phyloP scores from a whole-genome alignment of 228 moss, liverwort and hornwort genomes.

The Sphagnum fallax region DNA sequence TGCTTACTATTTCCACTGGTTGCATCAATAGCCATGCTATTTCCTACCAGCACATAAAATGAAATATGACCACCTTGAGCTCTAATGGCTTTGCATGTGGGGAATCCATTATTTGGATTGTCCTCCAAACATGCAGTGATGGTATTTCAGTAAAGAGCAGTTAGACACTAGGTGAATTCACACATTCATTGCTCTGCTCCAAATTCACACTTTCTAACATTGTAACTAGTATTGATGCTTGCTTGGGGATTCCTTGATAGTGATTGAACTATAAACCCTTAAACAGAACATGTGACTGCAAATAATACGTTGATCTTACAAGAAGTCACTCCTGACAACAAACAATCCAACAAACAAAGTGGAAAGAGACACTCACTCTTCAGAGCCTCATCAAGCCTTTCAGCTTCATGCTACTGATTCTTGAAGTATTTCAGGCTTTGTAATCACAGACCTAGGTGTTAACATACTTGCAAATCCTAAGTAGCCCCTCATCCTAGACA shows the following conservation, averaged over 20 bases:
- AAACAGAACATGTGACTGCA: too few relatives aligned
- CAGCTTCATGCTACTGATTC: conserved; percentile 90
- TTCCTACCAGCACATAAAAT: conserved; percentile 79
- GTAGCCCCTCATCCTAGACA: too few relatives aligned
- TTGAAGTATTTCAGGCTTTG: conserved; percentile 99
- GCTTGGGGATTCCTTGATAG: too few relatives aligned
- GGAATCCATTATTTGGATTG: conserved; percentile 62
- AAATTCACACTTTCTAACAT: too few relatives aligned
- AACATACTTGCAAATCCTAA: too few relatives aligned
- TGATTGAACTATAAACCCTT: too few relatives aligned
- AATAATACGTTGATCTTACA: too few relatives aligned
- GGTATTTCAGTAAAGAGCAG: background rate
- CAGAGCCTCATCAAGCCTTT: conserved; percentile 72
- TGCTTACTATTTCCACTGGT: conserved; percentile 93
- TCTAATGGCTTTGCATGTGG: conserved; percentile 73
- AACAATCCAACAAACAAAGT: background rate
- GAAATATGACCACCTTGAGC: conserved; percentile 72
- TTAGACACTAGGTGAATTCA: background rate
- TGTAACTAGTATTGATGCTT: too few relatives aligned
- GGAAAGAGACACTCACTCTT: conserved; percentile 43
- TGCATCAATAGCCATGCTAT: conserved; percentile 91
- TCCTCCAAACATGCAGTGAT: conserved; percentile 36
- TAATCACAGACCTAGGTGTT: conserved; percentile 9
- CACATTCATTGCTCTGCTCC: too few relatives aligned
- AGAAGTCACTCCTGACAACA: too few relatives aligned